Evolutionary conservation across 176 grass and related monocot species (phyloP).

Genomic region (Hyparrhenia diplandra): DNA sequence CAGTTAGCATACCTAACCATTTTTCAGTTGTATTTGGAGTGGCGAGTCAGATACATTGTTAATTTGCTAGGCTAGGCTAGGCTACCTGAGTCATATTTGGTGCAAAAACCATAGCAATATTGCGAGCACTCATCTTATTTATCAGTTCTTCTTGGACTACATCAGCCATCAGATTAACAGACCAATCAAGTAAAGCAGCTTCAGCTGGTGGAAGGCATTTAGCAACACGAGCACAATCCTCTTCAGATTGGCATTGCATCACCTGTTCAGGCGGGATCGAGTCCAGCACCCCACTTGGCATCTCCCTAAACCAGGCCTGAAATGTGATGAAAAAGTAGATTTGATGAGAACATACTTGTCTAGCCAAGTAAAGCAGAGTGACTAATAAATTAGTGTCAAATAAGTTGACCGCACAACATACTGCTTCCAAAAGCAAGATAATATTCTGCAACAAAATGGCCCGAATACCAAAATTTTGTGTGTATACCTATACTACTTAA

Average conservation of each 20-base stretch:
- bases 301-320: constrained; percentile 89
- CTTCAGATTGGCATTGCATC: constrained; percentile 72
- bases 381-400: background rate
- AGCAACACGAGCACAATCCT: constrained; percentile 52
- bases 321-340: background rate
- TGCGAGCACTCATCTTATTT: constrained; percentile 77
- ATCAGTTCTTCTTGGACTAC: constrained; percentile 68
- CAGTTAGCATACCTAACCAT: constrained; percentile 7
- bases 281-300: constrained; percentile 62
- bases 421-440: constrained; percentile 14
- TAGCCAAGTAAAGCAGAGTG: background rate
- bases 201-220: constrained; percentile 49
- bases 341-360: background rate
- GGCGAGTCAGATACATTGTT: background rate
- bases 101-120: constrained; percentile 74
- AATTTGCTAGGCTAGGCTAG: background rate
- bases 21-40: background rate
- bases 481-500: background rate
- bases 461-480: background rate
- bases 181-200: constrained; percentile 64
- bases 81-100: constrained; percentile 80
- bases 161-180: constrained; percentile 75
- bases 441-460: background rate
- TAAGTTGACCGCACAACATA: background rate
- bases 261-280: constrained; percentile 65